These are phyloP conservation scores for Aspergillus diversus DNA, from an alignment of 495 filamentous ascomycete species.

Conservation along the genomic window DNA sequence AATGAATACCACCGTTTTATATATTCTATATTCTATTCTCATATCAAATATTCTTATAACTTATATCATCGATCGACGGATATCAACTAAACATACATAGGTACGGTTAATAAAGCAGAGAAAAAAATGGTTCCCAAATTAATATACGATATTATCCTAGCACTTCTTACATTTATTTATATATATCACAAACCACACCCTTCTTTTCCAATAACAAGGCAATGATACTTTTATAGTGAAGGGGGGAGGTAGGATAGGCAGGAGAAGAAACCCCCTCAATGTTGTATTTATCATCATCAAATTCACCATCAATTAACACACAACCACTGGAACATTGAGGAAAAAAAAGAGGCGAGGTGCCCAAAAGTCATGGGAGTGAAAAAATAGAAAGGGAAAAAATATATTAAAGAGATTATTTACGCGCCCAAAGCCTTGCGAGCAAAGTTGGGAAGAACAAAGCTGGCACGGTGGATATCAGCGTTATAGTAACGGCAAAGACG, in stretches of 20 bases:
- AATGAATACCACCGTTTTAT: conserved; percentile 24
- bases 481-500: conserved; percentile 95
- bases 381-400: conserved; percentile 14
- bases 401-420: conserved; percentile 26
- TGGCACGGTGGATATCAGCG: conserved; percentile 88
- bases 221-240: not conserved
- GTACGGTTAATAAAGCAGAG: not conserved
- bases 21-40: not conserved
- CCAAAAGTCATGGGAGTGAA: not conserved
- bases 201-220: not conserved
- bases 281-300: conserved; percentile 28
- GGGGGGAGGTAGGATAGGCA: not conserved
- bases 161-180: not conserved
- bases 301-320: conserved; percentile 24
- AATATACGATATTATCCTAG: not conserved
- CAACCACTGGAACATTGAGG: not conserved
- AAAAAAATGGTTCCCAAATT: not conserved
- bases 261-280: conserved; percentile 4
- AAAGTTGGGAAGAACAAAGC: conserved; percentile 91
- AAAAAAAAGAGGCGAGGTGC: not conserved
- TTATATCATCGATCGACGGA: not conserved
- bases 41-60: too few species aligned
- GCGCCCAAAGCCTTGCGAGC: conserved; percentile 72
- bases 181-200: not conserved
- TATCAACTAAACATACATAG: not conserved